A percentile compares a stretch with the other conserved stretches of the same genome.
Evolutionary conservation across 495 filamentous ascomycete genomes (phyloP).

Genomic region (Neurospora cerealis): DNA sequence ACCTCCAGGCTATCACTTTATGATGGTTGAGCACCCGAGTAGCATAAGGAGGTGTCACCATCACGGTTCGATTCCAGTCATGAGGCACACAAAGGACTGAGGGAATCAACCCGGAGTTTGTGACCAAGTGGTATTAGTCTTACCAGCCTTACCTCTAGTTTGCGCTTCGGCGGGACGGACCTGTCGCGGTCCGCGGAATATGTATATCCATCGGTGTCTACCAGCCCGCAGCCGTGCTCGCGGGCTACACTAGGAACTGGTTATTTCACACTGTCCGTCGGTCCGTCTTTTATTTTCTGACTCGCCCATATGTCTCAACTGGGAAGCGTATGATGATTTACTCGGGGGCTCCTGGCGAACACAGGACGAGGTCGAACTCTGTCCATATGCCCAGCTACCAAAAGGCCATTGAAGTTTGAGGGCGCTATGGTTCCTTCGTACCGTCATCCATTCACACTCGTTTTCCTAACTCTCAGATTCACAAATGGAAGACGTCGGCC

Average conservation of each 20-base stretch:
- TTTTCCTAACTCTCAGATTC: background rate
- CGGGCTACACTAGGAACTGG: background rate
- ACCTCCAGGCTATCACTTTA: background rate
- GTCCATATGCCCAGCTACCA: background rate
- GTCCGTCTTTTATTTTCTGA: background rate
- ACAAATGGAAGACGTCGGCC: background rate
- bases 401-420: background rate
- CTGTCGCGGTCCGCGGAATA: background rate
- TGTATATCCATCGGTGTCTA: background rate
- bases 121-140: background rate
- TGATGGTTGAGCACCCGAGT: background rate
- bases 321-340: too few species aligned
- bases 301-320: background rate
- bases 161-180: background rate
- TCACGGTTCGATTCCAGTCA: background rate
- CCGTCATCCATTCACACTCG: background rate
- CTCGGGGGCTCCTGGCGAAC: background rate
- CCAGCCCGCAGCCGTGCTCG: background rate
- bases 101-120: background rate
- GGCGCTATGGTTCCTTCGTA: background rate
- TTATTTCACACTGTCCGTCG: background rate
- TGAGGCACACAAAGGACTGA: background rate
- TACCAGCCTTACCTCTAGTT: background rate
- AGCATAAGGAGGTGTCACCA: background rate
- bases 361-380: background rate